These are phyloP conservation scores for Suhomyces bokatorum DNA, from an alignment of 1,139 yeast genomes.

Conservation along the genomic window DNA sequence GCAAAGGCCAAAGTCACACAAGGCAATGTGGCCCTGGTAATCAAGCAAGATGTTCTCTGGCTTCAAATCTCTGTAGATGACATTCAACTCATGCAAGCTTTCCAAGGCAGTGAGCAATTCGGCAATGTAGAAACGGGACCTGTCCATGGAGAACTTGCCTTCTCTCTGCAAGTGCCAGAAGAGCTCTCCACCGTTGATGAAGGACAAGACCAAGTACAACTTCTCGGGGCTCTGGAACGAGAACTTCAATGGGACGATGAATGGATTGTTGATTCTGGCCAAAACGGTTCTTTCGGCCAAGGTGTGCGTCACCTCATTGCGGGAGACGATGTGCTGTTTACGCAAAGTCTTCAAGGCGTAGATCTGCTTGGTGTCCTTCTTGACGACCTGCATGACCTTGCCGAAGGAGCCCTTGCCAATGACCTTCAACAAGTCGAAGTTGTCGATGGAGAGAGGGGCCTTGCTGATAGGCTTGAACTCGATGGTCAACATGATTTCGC, in stretches of 20 bases:
- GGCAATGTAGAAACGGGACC: constrained; percentile 91
- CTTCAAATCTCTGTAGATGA: constrained; percentile 90
- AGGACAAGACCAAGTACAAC: constrained; percentile 83
- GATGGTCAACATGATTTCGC: constrained; percentile 65
- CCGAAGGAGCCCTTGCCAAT: constrained; percentile 98
- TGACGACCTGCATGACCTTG: constrained; percentile 96
- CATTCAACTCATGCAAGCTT: constrained; percentile 84
- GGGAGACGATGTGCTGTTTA: constrained; percentile 89
- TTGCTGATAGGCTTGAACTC: constrained; percentile 74
- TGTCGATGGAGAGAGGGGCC: constrained; percentile 74
- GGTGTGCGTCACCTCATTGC: constrained; percentile 95
- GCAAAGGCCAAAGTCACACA: constrained; percentile 96
- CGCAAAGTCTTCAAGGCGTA: constrained; percentile 93
- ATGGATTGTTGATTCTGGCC: constrained; percentile 93
- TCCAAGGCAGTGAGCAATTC: constrained; percentile 91
- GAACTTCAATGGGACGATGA: constrained; percentile 94
- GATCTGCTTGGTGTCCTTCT: constrained; percentile 89
- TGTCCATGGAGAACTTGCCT: constrained; percentile 83
- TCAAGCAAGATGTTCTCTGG: constrained; percentile 93
- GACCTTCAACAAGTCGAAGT: constrained; percentile 88
- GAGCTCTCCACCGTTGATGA: constrained; percentile 95
- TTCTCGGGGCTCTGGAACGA: constrained; percentile 96
- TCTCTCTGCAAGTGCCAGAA: constrained; percentile 93
- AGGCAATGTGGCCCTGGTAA: constrained; percentile 95
- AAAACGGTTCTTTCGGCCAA: constrained; percentile 93